Conservation (phyloP, 371 early-diverging fungal species). For the Dinochytrium kinnereticum region DNA sequence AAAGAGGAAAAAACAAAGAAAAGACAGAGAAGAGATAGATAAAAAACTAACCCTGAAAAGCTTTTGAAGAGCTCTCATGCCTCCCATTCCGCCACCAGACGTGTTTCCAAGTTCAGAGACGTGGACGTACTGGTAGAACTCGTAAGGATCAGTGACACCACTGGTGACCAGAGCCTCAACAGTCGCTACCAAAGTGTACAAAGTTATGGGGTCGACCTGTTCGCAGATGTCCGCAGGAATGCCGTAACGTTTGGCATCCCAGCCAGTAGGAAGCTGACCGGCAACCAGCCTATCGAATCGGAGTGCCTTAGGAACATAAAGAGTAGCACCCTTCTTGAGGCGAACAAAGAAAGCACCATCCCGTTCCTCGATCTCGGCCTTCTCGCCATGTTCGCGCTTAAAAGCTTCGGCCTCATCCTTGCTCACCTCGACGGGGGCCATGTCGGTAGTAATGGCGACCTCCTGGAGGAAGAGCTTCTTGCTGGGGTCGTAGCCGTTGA, state of each 20-base stretch:
- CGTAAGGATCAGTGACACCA: slow-evolving; percentile 97
- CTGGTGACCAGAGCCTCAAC: slow-evolving; percentile 91
- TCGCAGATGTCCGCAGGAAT: slow-evolving; percentile 90
- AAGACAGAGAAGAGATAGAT: neutral
- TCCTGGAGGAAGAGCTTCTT: slow-evolving; percentile 91
- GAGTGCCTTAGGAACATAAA: slow-evolving; percentile 94
- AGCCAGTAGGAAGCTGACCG: slow-evolving; percentile 95
- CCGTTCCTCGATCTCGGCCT: slow-evolving; percentile 75
- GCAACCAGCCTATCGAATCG: slow-evolving; percentile 93
- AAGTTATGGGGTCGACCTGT: slow-evolving; percentile 91
- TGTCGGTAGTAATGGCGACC: slow-evolving; percentile 87
- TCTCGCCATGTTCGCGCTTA: slow-evolving; percentile 83
- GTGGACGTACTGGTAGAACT: slow-evolving; percentile 96
- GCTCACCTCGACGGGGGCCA: slow-evolving; percentile 88
- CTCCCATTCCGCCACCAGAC: slow-evolving; percentile 89
- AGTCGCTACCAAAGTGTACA: slow-evolving; percentile 88
- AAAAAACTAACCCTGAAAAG: slow-evolving; percentile 73
- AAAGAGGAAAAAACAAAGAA: neutral
- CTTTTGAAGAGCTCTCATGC: slow-evolving; percentile 70
- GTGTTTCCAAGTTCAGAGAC: slow-evolving; percentile 93
- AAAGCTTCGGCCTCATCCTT: slow-evolving; percentile 93
- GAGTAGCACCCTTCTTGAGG: slow-evolving; percentile 85
- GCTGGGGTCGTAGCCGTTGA: slow-evolving; percentile 90
- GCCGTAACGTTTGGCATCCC: slow-evolving; percentile 92
- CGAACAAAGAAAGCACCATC: slow-evolving; percentile 81